Percentiles rank a stretch among this genome's conserved stretches.
These are phyloP conservation scores for Ophiocordyceps camponoti-floridani DNA, from an alignment of 2,329 filamentous ascomycete genomes.

Conservation along the genomic window DNA sequence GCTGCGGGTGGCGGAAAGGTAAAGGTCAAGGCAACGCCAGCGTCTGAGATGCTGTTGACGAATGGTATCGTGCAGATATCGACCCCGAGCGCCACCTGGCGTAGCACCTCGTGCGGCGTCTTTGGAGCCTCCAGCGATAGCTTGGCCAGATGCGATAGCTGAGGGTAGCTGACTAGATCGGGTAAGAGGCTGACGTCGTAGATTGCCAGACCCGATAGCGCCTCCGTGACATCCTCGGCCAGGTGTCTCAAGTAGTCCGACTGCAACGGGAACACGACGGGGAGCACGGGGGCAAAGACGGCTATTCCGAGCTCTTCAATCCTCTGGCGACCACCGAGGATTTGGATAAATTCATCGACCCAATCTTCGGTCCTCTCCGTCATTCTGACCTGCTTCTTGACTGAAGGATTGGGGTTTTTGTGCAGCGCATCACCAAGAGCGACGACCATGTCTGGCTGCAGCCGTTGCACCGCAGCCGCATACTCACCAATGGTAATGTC, in stretches of 20 bases:
- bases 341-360: conserved; percentile 47
- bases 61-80: conserved; percentile 71
- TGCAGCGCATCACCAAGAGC: conserved; percentile 53
- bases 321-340: conserved; percentile 10
- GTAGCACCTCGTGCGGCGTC: conserved; percentile 61
- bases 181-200: conserved; percentile 56
- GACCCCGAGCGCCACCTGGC: conserved; percentile 57
- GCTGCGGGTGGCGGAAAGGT: conserved; percentile 37
- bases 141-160: conserved; percentile 47
- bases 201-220: conserved; percentile 53
- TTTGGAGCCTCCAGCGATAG: conserved; percentile 53
- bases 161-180: conserved; percentile 36
- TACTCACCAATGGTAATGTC: conserved; percentile 54
- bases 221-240: conserved; percentile 37
- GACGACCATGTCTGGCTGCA: conserved; percentile 67
- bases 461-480: conserved; percentile 38
- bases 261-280: conserved; percentile 58
- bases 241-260: conserved; percentile 64
- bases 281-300: conserved; percentile 52
- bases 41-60: conserved; percentile 55
- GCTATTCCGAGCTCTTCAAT: conserved; percentile 14
- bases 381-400: conserved; percentile 68
- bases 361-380: conserved; percentile 71
- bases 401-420: conserved; percentile 31
- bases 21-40: conserved; percentile 71